A percentile compares a stretch with the other conserved stretches of the same genome.
phyloP scores from a whole-genome alignment of 108 stramenopile genomes.

The Skeletonema costatum region DNA sequence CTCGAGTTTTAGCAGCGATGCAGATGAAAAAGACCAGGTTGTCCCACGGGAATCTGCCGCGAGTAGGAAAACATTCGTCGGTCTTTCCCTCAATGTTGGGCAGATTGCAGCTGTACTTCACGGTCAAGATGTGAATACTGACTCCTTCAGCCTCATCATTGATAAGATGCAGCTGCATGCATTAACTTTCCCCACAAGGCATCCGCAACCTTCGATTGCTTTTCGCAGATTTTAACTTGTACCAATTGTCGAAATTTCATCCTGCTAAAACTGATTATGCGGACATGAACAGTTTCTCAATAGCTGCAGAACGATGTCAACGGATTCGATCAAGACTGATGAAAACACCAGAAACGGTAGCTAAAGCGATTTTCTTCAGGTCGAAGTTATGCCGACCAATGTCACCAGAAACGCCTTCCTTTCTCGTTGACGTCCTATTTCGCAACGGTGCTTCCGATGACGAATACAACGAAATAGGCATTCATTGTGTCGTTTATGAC shows the following conservation, averaged over 20 bases:
- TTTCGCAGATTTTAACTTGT: constrained; percentile 47
- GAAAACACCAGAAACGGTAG: constrained; percentile 20
- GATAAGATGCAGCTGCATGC: constrained; percentile 36
- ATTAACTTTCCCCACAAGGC: constrained; percentile 8
- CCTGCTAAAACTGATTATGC: background rate
- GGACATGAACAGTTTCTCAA: background rate
- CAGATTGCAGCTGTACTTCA: constrained; percentile 43
- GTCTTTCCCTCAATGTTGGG: constrained; percentile 42
- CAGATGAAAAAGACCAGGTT: background rate
- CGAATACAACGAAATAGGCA: constrained; percentile 25
- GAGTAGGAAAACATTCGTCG: background rate
- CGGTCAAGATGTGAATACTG: constrained; percentile 12
- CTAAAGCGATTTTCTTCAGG: constrained; percentile 63
- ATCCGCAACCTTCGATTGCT: constrained; percentile 43
- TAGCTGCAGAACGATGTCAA: constrained; percentile 32
- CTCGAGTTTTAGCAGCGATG: background rate
- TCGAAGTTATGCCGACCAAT: constrained; percentile 63
- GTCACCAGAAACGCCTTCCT: constrained; percentile 70
- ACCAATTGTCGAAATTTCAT: constrained; percentile 22
- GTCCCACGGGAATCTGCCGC: background rate
- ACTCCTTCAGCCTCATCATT: constrained; percentile 35
- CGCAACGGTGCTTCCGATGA: constrained; percentile 14
- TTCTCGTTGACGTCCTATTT: constrained; percentile 61
- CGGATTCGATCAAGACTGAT: constrained; percentile 24
- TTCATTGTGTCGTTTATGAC: constrained; percentile 72